Evolutionary conservation across 305 asterid genomes (phyloP), one percentile per base, ranked within the genome.

Genomic region (Fraxinus ornus): DNA sequence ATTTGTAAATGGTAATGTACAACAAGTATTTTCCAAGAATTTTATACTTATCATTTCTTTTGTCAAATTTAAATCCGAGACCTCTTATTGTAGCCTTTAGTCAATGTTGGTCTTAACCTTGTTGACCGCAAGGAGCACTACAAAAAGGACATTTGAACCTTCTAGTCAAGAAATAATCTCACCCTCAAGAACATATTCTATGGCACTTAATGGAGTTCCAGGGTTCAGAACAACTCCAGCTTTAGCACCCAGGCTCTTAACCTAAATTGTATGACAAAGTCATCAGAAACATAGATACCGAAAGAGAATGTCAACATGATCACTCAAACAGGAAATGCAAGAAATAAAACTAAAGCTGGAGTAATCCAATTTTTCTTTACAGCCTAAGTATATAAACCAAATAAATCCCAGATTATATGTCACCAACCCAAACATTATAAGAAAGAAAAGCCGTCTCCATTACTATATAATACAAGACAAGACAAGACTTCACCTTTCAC

Each of bases 171-270:
- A 47, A 21, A 49, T 73, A 80, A 77, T 49, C 95, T 89, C 93
- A 97, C 99, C 96, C 75, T 97, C 99, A 85, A 97, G 95, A 76
- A 97, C 91, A 89, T 93, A 97, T 82, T 95, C 99, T 78, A 97
- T 95, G 85, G 95, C 85, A 62, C 79, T 87, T 90, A 97, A 86
- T 74, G 99, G 91, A 78, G 99, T 95, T 81, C 83, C 98, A 75
- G 99, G 99, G 90, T 97, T 97, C 88, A 97, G 92, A 81, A 97
- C 99, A 66, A 97, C 99, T 88, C 99, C 99, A 83, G 98, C 99
- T 90, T 97, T 97, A 78, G 99, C 99, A 79, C 99, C 98, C 85
- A 97, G 84, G 86, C 90, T 84, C 89, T 95, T 95, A 79, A 97
- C 86, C 99, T 97, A 89, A 81, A 80, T 60, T 83, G 30, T 28